Percentiles rank a stretch among this genome's conserved stretches.
These are phyloP conservation scores for Cladosporium sp. DNA, from an alignment of 2,329 filamentous ascomycete genomes.

Conservation along the genomic window DNA sequence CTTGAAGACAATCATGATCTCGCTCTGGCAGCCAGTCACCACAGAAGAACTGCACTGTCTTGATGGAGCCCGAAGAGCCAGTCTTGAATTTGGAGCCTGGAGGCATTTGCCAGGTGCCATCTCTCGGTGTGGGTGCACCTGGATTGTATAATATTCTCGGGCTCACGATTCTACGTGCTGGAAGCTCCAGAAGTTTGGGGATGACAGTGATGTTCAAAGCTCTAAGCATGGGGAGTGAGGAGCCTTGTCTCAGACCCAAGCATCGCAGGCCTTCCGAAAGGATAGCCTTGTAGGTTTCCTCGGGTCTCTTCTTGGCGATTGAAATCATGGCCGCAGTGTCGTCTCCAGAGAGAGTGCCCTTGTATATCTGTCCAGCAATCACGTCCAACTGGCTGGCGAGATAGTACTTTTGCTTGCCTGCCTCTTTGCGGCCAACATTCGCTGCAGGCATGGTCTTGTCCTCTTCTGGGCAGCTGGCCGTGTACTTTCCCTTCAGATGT, in stretches of 20 bases:
- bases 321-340: not conserved
- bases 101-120: not conserved
- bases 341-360: not conserved
- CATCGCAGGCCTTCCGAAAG: not conserved
- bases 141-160: not conserved
- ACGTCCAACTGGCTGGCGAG: not conserved
- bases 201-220: too few species aligned
- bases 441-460: not conserved
- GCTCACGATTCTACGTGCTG: not conserved
- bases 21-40: not conserved
- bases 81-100: not conserved
- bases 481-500: not conserved
- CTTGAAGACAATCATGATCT: too few species aligned
- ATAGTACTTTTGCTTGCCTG: slow-evolving; percentile 6
- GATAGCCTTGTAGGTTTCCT: not conserved
- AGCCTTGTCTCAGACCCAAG: not conserved
- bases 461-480: not conserved
- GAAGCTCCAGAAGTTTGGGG: not conserved
- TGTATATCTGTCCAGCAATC: slow-evolving; percentile 5
- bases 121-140: too few species aligned
- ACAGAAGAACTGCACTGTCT: not conserved
- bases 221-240: too few species aligned
- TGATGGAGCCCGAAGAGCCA: too few species aligned
- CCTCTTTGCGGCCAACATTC: slow-evolving; percentile 10
- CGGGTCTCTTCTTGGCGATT: not conserved